phyloP scores from a whole-genome alignment of 2,329 filamentous ascomycete species.

The Trichoderma aggressivum region DNA sequence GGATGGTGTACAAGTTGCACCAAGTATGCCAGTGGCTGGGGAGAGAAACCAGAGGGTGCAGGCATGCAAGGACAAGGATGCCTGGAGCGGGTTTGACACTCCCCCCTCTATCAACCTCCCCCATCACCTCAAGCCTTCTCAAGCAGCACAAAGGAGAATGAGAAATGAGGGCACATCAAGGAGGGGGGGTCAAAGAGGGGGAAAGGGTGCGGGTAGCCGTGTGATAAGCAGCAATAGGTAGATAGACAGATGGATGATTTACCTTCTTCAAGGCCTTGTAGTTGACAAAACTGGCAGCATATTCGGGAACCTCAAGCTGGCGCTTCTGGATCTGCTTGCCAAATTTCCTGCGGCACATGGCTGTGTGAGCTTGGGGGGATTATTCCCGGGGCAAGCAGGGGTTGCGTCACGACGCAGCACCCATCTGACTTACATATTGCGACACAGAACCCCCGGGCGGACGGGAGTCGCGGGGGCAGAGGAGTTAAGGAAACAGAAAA shows the following conservation, averaged over 20 bases:
- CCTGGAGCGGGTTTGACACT: background rate
- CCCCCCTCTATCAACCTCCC: background rate
- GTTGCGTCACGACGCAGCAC: conserved; percentile 18
- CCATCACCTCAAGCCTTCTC: background rate
- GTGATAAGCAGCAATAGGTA: background rate
- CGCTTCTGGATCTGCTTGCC: conserved; percentile 99
- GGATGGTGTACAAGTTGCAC: conserved; percentile 3
- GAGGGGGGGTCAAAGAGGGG: background rate
- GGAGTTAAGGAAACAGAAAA: conserved; percentile 8
- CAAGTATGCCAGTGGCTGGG: conserved; percentile 1
- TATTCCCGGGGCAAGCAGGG: conserved; percentile 3
- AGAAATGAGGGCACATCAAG: background rate
- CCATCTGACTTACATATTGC: conserved; percentile 35
- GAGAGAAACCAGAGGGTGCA: conserved; percentile 9
- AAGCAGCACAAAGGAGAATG: background rate
- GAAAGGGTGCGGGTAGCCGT: background rate
- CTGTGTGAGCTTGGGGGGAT: conserved; percentile 16
- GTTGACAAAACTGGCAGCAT: conserved; percentile 98
- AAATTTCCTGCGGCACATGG: conserved; percentile 78
- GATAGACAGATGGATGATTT: background rate
- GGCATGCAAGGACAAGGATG: conserved; percentile 17
- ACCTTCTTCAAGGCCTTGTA: conserved; percentile 99
- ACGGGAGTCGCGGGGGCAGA: conserved; percentile 13
- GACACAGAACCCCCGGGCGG: conserved; percentile 21
- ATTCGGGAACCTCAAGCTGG: conserved; percentile 98